Evolutionary conservation across 805 yeast species (phyloP), one percentile per base, ranked within the genome.

Genomic region (Ogataea kodamae): DNA sequence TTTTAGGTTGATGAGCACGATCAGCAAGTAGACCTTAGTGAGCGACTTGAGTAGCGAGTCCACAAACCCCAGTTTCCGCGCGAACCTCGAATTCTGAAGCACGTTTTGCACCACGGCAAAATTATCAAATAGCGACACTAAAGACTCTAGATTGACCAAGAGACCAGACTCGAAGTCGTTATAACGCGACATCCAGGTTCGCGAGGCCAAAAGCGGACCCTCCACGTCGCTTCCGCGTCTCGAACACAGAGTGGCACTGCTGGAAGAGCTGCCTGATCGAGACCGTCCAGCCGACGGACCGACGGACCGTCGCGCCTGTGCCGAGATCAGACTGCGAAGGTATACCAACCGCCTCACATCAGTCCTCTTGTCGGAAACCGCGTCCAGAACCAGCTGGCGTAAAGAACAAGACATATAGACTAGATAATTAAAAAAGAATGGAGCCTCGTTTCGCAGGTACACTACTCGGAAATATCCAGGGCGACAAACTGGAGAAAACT

Each of bases 401-500:
- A 37, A 20, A n/a, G 2, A 3, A 17, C 11, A 22, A 27, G 17
- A 14, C 16, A 14, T 22, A 24, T 20, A 3, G 11, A 14, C 18
- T 12, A 21, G 16, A 23, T 17, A 13, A 22, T 9, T 7, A 16
- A 25, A n/a, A 6, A 22, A n/a, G n/a, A n/a, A n/a, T n/a, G n/a
- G n/a, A n/a, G n/a, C n/a, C n/a, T n/a, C n/a, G n/a, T n/a, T n/a
- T n/a, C n/a, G n/a, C n/a, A n/a, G n/a, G n/a, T n/a, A n/a, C n/a
- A n/a, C n/a, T n/a, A n/a, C n/a, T n/a, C n/a, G n/a, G n/a, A n/a
- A n/a, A n/a, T n/a, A n/a, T n/a, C n/a, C n/a, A n/a, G n/a, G n/a
- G n/a, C n/a, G 22, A 13, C 40, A 21, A 14, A 12, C 67, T 73
- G 57, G 70, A 21, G 17, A 33, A 33, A 16, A 18, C 23, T 33